Base-by-base conservation (phyloP, 2,329 filamentous ascomycete species). In the Fusarium nanum region DNA sequence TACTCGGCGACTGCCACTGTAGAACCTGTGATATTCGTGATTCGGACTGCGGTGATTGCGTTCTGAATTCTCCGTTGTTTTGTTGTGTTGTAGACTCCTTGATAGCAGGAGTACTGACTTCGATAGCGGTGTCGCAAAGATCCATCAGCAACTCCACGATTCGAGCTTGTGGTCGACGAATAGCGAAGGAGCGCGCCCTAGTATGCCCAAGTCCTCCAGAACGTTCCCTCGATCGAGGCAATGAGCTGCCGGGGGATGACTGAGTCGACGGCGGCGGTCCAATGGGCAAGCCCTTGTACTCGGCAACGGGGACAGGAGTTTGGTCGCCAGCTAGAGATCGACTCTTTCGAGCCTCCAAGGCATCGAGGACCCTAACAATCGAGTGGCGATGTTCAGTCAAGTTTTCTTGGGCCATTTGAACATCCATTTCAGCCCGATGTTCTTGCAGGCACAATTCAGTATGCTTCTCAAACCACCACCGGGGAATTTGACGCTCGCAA, bases 391-490 rank as follows among this genome's bases (percentile, higher is more conserved):
- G 96, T 76, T 99, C 96, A 9, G 91, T 92, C 50, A 99, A 84
- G 67, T 89, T 93, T 77, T 99, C 96, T 76, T 99, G 96, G 8
- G 94, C 90, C 85, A 98, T 91, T 78, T 99, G 95, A 6, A 99
- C 94, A 74, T 98, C 95, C 93, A 98, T 97, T 78, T 99, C 96
- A 1, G 96, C 95, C 54, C 92, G 91, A 77, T 99, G 96, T 78
- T 99, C 96, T 78, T 98, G 94, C 58, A 98, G 85, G 77, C 96
- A 99, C 22, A 98, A 84, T 75, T 99, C 97, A 3, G 95, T 97
- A 78, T 99, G 96, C 80, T 98, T 99, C 81, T 99, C 96, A 74
- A 99, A 99, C 97, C 96, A 99, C 96, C 96, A 99, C 1, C 95
- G 94, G 7, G 93, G 93, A 65, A 99, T 98, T 68, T 98, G 93